Conservation (phyloP, 768 basidiomycete species). For the Suillus occidentalis region DNA sequence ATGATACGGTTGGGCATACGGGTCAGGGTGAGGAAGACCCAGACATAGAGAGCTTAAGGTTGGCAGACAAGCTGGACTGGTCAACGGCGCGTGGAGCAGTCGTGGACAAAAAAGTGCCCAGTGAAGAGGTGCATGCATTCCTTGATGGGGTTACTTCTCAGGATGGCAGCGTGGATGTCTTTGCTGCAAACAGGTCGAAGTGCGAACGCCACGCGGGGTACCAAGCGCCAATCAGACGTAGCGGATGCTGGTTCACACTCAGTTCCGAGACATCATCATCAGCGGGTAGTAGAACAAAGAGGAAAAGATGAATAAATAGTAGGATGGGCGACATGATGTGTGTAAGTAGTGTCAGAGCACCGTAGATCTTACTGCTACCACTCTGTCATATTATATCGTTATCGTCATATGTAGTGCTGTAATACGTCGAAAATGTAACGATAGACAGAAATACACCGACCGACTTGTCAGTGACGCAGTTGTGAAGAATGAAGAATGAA, state of each 20-base stretch:
- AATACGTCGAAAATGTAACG: slow-evolving; percentile 6
- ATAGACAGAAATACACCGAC: neutral
- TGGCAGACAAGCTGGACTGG: slow-evolving; percentile 35
- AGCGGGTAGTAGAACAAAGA: slow-evolving; percentile 24
- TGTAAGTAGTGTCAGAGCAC: neutral
- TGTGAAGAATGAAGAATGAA: neutral
- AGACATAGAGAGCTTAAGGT: slow-evolving; percentile 25
- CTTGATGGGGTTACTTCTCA: slow-evolving; percentile 43
- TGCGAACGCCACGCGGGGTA: slow-evolving; percentile 15
- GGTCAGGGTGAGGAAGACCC: slow-evolving; percentile 26
- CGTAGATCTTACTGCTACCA: slow-evolving; percentile 1
- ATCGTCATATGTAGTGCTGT: slow-evolving; percentile 8
- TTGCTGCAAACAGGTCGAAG: neutral
- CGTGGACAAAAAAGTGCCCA: slow-evolving; percentile 30
- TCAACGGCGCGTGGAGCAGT: slow-evolving; percentile 31
- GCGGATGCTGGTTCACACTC: slow-evolving; percentile 13
- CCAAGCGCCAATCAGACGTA: slow-evolving; percentile 43
- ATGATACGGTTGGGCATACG: slow-evolving; percentile 21
- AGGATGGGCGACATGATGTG: neutral
- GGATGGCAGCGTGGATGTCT: slow-evolving; percentile 18
- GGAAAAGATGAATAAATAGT: slow-evolving; percentile 27
- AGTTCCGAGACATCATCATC: neutral
- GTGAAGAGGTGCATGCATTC: slow-evolving; percentile 41
- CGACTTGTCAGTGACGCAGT: neutral
- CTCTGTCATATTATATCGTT: slow-evolving; percentile 3